Conservation (phyloP, 2,329 filamentous ascomycete genomes). For the Fusarium tanahbumbuense region DNA sequence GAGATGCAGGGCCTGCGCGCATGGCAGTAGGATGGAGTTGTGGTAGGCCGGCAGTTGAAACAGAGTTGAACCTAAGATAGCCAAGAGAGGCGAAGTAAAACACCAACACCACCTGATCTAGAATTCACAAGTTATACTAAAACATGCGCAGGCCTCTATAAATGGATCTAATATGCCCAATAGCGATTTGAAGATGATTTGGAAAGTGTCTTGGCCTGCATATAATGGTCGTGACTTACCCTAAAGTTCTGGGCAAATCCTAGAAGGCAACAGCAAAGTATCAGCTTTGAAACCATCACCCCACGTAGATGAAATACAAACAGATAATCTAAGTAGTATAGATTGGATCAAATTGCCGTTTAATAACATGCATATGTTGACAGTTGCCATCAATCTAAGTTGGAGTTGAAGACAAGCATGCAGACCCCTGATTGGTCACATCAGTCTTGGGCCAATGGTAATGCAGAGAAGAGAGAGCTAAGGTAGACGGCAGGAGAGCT, state of each 20-base stretch:
- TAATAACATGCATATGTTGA: not conserved
- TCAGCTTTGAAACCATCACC: too few species aligned
- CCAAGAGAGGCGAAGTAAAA: not conserved
- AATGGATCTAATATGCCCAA: not conserved
- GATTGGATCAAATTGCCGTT: not conserved
- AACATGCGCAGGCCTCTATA: not conserved
- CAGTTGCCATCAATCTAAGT: slow-evolving; percentile 1
- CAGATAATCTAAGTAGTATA: not conserved
- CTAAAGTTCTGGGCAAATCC: not conserved
- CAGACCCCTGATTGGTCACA: slow-evolving; percentile 36
- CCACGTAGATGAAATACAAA: not conserved
- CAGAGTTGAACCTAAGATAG: slow-evolving; percentile 9
- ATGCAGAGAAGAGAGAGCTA: slow-evolving; percentile 20
- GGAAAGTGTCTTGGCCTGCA: not conserved
- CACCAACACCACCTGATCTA: not conserved
- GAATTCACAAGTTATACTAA: not conserved
- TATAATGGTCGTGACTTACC: not conserved
- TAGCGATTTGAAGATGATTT: not conserved
- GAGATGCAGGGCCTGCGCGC: not conserved
- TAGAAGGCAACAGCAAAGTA: not conserved
- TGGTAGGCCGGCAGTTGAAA: slow-evolving; percentile 16
- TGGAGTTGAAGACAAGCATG: not conserved
- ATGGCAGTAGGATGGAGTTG: not conserved
- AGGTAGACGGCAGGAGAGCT: slow-evolving; percentile 20
- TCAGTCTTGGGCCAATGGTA: slow-evolving; percentile 11